Conservation (phyloP, 106 monocot species). For the Xerophyta viscosa region DNA sequence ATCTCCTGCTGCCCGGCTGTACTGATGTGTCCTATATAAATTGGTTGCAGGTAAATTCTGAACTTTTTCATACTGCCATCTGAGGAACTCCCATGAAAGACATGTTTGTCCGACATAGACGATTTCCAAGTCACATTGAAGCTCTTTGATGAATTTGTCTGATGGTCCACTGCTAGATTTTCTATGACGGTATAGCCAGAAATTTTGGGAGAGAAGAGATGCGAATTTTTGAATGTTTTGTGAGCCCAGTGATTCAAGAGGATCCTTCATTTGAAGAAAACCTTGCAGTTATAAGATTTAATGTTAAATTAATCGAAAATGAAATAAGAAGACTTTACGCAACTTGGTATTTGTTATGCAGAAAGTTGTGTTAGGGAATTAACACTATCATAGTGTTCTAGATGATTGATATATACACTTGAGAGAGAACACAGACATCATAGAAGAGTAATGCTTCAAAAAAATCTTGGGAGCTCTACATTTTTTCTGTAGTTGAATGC, state of each 20-base stretch:
- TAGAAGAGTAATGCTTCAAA: too few species aligned
- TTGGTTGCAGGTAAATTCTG: conserved; percentile 36
- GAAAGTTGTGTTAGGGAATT: too few species aligned
- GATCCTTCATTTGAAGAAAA: conserved; percentile 61
- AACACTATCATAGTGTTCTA: too few species aligned
- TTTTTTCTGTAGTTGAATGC: too few species aligned
- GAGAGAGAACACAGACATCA: too few species aligned
- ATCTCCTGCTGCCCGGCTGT: conserved; percentile 68
- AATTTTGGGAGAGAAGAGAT: conserved; percentile 44
- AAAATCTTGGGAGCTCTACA: too few species aligned
- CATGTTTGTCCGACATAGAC: conserved; percentile 88
- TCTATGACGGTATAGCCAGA: conserved; percentile 22
- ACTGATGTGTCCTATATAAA: conserved; percentile 22
- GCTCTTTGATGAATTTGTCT: conserved; percentile 67
- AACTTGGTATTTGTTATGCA: too few species aligned
- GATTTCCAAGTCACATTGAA: conserved; percentile 57
- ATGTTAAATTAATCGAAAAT: too few species aligned
- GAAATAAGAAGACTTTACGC: too few species aligned
- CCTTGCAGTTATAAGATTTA: too few species aligned
- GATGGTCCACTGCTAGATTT: conserved; percentile 36
- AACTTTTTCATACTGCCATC: conserved; percentile 77
- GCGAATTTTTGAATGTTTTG: conserved; percentile 34
- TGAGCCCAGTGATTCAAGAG: conserved; percentile 28
- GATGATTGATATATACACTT: too few species aligned
- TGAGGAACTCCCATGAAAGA: conserved; percentile 89